These are phyloP conservation scores for Yamadazyma diddensiae DNA, from an alignment of 1,139 yeast species.

Conservation along the genomic window DNA sequence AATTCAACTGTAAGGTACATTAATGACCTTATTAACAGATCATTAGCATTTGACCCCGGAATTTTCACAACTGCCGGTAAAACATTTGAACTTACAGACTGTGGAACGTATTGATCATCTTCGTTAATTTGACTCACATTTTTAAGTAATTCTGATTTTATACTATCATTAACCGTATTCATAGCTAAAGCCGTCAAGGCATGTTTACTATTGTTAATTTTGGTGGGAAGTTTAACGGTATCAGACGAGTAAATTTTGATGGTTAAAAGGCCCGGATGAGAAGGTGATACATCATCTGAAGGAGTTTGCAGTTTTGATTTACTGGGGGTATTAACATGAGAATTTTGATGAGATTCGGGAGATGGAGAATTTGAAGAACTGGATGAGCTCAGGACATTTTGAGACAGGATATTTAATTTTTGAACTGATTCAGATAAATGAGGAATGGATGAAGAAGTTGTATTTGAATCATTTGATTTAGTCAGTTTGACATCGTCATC, in stretches of 20 bases:
- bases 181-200: constrained; percentile 51
- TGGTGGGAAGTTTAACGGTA: constrained; percentile 61
- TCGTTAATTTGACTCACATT: constrained; percentile 25
- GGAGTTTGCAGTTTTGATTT: no score
- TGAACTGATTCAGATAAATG: neutral
- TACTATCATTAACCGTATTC: constrained; percentile 40
- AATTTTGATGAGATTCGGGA: no score
- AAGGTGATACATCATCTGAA: constrained; percentile 7
- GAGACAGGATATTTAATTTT: constrained; percentile 3
- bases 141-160: constrained; percentile 35
- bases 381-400: constrained; percentile 6
- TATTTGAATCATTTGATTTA: constrained; percentile 4
- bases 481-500: constrained; percentile 6
- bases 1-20: constrained; percentile 72
- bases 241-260: constrained; percentile 66
- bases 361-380: no score
- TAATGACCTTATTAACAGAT: constrained; percentile 50
- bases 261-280: constrained; percentile 64
- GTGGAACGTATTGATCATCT: constrained; percentile 26
- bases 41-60: constrained; percentile 36
- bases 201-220: constrained; percentile 50
- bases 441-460: neutral
- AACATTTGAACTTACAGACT: constrained; percentile 39
- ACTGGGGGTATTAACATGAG: no score
- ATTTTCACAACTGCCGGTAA: constrained; percentile 69